phyloP scores from a whole-genome alignment of 805 yeast genomes.

The Suhomyces sp. region DNA sequence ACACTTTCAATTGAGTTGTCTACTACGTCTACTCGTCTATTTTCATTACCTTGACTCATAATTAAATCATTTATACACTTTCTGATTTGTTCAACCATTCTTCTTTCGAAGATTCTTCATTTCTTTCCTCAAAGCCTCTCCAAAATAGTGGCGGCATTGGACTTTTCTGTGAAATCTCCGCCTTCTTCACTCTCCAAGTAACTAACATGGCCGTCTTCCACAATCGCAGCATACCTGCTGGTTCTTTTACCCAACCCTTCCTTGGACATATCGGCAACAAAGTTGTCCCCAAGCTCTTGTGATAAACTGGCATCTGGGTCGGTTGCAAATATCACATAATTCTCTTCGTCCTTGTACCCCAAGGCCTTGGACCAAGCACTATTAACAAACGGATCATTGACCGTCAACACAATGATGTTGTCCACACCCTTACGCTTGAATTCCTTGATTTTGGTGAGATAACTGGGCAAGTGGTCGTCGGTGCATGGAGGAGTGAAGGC shows the following conservation, averaged over 20 bases:
- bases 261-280: conserved; percentile 8
- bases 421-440: conserved; percentile 15
- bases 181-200: conserved; percentile 17
- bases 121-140: conserved; percentile 9
- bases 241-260: conserved; percentile 11
- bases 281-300: conserved; percentile 12
- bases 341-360: conserved; percentile 13
- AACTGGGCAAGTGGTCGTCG: conserved; percentile 13
- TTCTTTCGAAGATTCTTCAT: not conserved
- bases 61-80: not conserved
- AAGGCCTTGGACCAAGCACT: conserved; percentile 10
- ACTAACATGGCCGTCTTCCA: conserved; percentile 20
- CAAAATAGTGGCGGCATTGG: conserved; percentile 25
- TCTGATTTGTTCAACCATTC: conserved; percentile 4
- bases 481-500: conserved; percentile 10
- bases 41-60: too few relatives aligned
- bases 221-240: conserved; percentile 14
- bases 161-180: conserved; percentile 24
- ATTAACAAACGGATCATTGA: conserved; percentile 14
- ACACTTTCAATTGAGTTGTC: too few relatives aligned
- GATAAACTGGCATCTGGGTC: conserved; percentile 13
- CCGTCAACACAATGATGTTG: conserved; percentile 14
- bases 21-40: too few relatives aligned
- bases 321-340: conserved; percentile 15
- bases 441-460: conserved; percentile 10